Evolutionary conservation across 2,329 filamentous ascomycete species (phyloP).

Genomic region (Trichoderma sp.): DNA sequence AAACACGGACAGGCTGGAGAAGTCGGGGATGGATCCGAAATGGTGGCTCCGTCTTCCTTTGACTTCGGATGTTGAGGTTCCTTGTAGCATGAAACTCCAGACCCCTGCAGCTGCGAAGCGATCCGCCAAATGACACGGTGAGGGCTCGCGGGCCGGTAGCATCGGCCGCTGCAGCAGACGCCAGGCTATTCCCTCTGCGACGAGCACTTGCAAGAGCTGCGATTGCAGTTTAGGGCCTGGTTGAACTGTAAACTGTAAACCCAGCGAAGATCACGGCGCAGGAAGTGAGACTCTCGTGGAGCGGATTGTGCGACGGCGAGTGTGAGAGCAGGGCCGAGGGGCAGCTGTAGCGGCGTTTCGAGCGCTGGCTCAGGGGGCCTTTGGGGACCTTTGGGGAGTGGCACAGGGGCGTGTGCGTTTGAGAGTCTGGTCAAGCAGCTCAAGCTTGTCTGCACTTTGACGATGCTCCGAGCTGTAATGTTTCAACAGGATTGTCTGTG

Average conservation of each 20-base stretch:
- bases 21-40: conserved; percentile 3
- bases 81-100: conserved; percentile 19
- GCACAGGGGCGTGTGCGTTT: conserved; percentile 15
- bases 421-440: neutral
- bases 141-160: neutral
- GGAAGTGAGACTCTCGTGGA: conserved; percentile 5
- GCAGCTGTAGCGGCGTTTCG: conserved; percentile 21
- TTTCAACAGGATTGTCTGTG: neutral
- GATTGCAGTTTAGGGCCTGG: neutral
- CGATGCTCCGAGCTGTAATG: neutral
- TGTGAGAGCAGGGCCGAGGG: conserved; percentile 23
- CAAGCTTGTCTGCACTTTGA: neutral
- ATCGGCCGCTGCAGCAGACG: neutral
- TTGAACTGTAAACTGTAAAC: neutral
- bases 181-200: neutral
- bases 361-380: conserved; percentile 4
- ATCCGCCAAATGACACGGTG: conserved; percentile 1
- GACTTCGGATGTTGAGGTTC: conserved; percentile 19
- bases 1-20: conserved; percentile 11
- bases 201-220: neutral
- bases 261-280: neutral
- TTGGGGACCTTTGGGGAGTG: neutral
- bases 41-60: conserved; percentile 9
- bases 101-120: conserved; percentile 15
- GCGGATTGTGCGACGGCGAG: conserved; percentile 22